Evolutionary conservation across 148 eudicot genomes (phyloP), one percentile per base, ranked within the genome.

Genomic region (Dianthus caryophyllus): DNA sequence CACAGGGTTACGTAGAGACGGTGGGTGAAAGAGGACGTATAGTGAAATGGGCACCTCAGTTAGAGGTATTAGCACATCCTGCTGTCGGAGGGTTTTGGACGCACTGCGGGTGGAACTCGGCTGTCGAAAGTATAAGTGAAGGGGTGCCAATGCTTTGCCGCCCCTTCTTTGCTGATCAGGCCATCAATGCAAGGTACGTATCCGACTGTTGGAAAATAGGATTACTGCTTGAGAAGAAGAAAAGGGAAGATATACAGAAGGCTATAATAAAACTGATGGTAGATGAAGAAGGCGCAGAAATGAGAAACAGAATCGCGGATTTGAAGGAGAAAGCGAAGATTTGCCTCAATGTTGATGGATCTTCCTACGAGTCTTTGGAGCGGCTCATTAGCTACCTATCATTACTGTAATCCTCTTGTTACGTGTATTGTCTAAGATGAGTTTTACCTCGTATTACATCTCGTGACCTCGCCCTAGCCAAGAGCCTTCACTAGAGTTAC

Each of bases 71-170:
- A 62, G 73, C 89, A 22, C 86, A 85, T 56, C 81, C 79, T 0
- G 73, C 86, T 11, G 56, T 78, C 8, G 84, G 86, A 10, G 86
- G 81, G 20, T 85, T 85, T 24, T 82, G 84, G 89, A 85, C 89
- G 38, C 89, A 85, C 57, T 54, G 74, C 38, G 89, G 89, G 11
- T 85, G 89, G 89, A 85, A 85, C 25, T 85, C 89, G n/a, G 82
- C 82, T 1, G 33, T 85, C 2, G 88, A 85, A 75, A 82, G 86
- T 49, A 77, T 85, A 1, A 78, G 74, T 44, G 86, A 80, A 67
- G 89, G 86, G n/a, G 80, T 85, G 20, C 86, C 89, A 2, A 82
- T 85, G 86, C 65, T 85, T 12, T 85, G 89, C 71, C 49, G 48
- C n/a, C 86, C 86, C 2, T 82, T 66, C 51, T 82, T 80, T 44